Conservation (phyloP, 2,329 filamentous ascomycete genomes). For the Botrytis fabae region DNA sequence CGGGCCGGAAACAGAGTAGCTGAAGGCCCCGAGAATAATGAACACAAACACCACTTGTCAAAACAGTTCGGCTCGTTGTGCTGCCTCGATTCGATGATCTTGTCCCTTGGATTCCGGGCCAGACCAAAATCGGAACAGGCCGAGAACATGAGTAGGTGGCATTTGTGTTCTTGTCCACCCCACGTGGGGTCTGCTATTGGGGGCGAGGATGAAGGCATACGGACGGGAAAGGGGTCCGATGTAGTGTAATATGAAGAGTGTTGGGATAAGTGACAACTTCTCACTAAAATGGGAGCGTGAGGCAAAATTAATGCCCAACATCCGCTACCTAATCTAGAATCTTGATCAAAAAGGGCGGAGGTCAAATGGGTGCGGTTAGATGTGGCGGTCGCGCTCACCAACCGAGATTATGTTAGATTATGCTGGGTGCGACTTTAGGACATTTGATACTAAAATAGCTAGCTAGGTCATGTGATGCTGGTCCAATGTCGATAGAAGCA, state of each 20-base stretch:
- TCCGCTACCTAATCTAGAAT: background rate
- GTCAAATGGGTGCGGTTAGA: background rate
- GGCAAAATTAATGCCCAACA: constrained; percentile 9
- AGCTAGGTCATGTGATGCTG: background rate
- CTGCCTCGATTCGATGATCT: background rate
- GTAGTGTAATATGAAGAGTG: constrained; percentile 5
- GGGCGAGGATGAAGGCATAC: constrained; percentile 1
- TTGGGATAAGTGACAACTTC: background rate
- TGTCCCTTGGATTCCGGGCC: constrained; percentile 10
- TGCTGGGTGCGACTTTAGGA: background rate
- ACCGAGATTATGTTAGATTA: background rate
- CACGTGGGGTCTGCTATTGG: constrained; percentile 13
- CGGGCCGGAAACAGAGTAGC: constrained; percentile 10
- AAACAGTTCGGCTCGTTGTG: background rate
- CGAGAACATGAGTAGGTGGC: constrained; percentile 3
- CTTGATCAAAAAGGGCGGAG: background rate
- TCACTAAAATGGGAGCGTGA: background rate
- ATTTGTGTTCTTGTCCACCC: constrained; percentile 8
- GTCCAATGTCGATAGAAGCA: background rate
- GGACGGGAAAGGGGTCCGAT: background rate
- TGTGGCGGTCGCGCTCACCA: background rate
- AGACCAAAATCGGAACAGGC: constrained; percentile 1
- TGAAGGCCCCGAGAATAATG: background rate
- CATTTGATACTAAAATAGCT: background rate
- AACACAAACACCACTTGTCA: background rate